A percentile compares a stretch with the other conserved stretches of the same genome.
phyloP scores from a whole-genome alignment of 495 filamentous ascomycete species.

The Penicillium flavigenum region DNA sequence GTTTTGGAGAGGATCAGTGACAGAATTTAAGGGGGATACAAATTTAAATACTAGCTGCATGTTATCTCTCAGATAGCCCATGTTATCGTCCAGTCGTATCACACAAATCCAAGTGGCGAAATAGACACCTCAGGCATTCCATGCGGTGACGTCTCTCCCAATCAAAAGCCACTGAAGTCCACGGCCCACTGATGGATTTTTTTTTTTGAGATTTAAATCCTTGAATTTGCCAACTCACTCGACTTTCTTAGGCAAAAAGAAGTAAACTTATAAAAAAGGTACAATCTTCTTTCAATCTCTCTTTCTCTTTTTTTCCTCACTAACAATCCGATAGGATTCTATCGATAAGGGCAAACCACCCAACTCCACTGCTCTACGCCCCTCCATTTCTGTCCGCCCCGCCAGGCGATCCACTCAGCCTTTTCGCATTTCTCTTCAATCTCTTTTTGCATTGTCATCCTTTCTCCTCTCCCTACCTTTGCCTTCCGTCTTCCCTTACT shows the following conservation, averaged over 20 bases:
- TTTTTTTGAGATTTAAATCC: constrained; percentile 11
- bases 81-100: constrained; percentile 6
- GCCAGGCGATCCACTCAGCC: constrained; percentile 44
- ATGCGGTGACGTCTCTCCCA: constrained; percentile 29
- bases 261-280: not conserved
- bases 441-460: constrained; percentile 25
- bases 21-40: constrained; percentile 25
- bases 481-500: constrained; percentile 11
- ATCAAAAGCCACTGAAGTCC: constrained; percentile 25
- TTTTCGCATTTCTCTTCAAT: constrained; percentile 43
- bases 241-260: not conserved
- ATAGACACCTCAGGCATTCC: constrained; percentile 22
- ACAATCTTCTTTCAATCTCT: constrained; percentile 2
- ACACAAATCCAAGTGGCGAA: constrained; percentile 16
- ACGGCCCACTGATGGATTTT: constrained; percentile 38
- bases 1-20: constrained; percentile 35
- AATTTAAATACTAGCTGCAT: not conserved
- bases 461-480: constrained; percentile 15
- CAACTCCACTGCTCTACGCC: constrained; percentile 35
- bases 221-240: not conserved
- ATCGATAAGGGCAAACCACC: constrained; percentile 47
- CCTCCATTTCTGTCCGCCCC: constrained; percentile 40
- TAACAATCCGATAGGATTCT: constrained; percentile 26
- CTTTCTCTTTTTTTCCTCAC: constrained; percentile 12
- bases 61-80: not conserved